A percentile compares a stretch with the other conserved stretches of the same genome.
These are phyloP conservation scores for Lipomyces japonicus DNA, from an alignment of 805 yeast genomes.

Conservation along the genomic window DNA sequence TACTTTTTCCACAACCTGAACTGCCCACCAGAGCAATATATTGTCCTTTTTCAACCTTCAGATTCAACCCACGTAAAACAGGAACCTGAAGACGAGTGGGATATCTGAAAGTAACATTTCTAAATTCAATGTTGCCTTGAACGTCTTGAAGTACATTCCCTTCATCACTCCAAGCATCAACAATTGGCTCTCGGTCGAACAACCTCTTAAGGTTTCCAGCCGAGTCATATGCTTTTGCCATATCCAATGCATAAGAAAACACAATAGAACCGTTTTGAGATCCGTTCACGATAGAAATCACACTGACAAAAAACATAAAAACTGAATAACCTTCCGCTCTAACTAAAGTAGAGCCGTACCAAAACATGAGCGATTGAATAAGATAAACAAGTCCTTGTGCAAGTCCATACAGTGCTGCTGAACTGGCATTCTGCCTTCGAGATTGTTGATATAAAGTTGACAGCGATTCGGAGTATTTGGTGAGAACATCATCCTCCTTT, in stretches of 20 bases:
- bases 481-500: slow-evolving; percentile 41
- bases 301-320: slow-evolving; percentile 41
- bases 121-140: slow-evolving; percentile 54
- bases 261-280: slow-evolving; percentile 44
- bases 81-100: slow-evolving; percentile 35
- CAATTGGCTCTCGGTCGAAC: slow-evolving; percentile 37
- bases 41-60: slow-evolving; percentile 61
- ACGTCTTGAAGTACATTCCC: slow-evolving; percentile 33
- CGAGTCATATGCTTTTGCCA: slow-evolving; percentile 44
- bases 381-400: slow-evolving; percentile 33
- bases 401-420: slow-evolving; percentile 16
- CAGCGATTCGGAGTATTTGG: slow-evolving; percentile 30
- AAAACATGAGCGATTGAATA: slow-evolving; percentile 43
- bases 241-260: slow-evolving; percentile 44
- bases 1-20: slow-evolving; percentile 52
- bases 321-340: slow-evolving; percentile 34
- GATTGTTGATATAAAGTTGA: slow-evolving; percentile 10
- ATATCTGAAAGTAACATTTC: slow-evolving; percentile 35
- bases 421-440: slow-evolving; percentile 15
- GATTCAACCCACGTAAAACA: slow-evolving; percentile 31
- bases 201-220: slow-evolving; percentile 37
- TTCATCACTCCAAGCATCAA: slow-evolving; percentile 36
- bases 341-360: slow-evolving; percentile 43
- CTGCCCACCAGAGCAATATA: slow-evolving; percentile 92
- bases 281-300: slow-evolving; percentile 41